Percentiles rank a stretch among this genome's conserved stretches.
Conservation (phyloP, 148 eudicot genomes). For the Rhododendron henanense region DNA sequence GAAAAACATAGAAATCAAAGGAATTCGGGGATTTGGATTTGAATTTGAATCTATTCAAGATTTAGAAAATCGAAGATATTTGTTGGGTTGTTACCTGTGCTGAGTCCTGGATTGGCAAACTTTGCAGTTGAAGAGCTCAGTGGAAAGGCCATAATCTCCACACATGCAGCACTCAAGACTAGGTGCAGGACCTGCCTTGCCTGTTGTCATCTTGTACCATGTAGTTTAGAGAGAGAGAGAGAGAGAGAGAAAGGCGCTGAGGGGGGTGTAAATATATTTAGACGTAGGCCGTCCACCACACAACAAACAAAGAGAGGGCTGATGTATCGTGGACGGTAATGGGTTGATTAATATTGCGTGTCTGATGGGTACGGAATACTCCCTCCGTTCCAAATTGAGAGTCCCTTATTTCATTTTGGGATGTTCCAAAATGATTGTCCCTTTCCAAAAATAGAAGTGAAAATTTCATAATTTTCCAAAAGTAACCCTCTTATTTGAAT, state of each 20-base stretch:
- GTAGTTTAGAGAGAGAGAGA: neutral
- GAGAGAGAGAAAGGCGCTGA: neutral
- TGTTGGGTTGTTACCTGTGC: conserved; percentile 45
- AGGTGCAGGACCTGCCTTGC: conserved; percentile 4
- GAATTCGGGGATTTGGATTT: neutral
- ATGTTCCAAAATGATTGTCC: too few species aligned
- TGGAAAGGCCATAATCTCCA: conserved; percentile 63
- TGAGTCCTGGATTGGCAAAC: conserved; percentile 70
- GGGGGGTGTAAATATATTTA: neutral
- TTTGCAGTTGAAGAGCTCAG: conserved; percentile 70
- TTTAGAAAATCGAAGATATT: neutral
- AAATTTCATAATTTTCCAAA: too few species aligned
- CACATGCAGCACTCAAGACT: conserved; percentile 74
- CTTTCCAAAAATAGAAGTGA: too few species aligned
- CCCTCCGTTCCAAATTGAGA: too few species aligned
- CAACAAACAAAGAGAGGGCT: neutral
- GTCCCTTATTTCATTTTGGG: too few species aligned
- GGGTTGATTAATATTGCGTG: neutral
- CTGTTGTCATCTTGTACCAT: conserved; percentile 9
- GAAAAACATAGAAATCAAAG: neutral
- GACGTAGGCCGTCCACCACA: neutral
- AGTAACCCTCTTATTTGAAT: too few species aligned
- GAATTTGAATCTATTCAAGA: neutral
- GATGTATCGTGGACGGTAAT: neutral
- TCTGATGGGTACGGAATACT: neutral